These are phyloP conservation scores for Ophiognomonia clavigignenti-juglandacearum DNA, from an alignment of 2,329 filamentous ascomycete genomes.

Conservation along the genomic window DNA sequence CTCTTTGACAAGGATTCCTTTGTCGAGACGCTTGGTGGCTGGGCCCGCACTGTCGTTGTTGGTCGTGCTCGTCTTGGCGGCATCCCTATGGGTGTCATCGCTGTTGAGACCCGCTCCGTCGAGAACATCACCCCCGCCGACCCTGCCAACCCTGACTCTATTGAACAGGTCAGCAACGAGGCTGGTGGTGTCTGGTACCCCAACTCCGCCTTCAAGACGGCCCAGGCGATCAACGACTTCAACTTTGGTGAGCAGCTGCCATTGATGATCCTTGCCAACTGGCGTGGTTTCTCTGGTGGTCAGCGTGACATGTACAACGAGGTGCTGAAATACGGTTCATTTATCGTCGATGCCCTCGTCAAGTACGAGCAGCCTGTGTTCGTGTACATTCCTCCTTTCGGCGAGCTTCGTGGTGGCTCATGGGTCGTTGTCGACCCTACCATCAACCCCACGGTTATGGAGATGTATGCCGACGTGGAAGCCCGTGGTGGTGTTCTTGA, in stretches of 20 bases:
- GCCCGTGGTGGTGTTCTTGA: slow-evolving; percentile 95
- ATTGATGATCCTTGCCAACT: slow-evolving; percentile 98
- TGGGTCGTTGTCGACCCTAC: slow-evolving; percentile 99
- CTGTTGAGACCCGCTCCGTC: slow-evolving; percentile 88
- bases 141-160: slow-evolving; percentile 96
- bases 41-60: slow-evolving; percentile 94
- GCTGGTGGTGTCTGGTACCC: slow-evolving; percentile 99
- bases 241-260: slow-evolving; percentile 98
- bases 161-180: slow-evolving; percentile 90
- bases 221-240: slow-evolving; percentile 97
- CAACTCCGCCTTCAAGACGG: slow-evolving; percentile 99
- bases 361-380: slow-evolving; percentile 99
- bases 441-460: slow-evolving; percentile 95
- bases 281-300: slow-evolving; percentile 99
- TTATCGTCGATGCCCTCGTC: slow-evolving; percentile 96
- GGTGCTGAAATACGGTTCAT: slow-evolving; percentile 98
- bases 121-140: slow-evolving; percentile 97
- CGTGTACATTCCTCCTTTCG: slow-evolving; percentile 95
- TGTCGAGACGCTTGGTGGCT: slow-evolving; percentile 91
- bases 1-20: slow-evolving; percentile 97
- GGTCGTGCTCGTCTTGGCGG: slow-evolving; percentile 94
- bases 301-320: slow-evolving; percentile 99
- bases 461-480: slow-evolving; percentile 98
- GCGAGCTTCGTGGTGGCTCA: slow-evolving; percentile 95
- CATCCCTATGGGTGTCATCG: slow-evolving; percentile 98